Base-by-base conservation (phyloP, 345 rosid species). In the Streptanthus diversifolius region DNA sequence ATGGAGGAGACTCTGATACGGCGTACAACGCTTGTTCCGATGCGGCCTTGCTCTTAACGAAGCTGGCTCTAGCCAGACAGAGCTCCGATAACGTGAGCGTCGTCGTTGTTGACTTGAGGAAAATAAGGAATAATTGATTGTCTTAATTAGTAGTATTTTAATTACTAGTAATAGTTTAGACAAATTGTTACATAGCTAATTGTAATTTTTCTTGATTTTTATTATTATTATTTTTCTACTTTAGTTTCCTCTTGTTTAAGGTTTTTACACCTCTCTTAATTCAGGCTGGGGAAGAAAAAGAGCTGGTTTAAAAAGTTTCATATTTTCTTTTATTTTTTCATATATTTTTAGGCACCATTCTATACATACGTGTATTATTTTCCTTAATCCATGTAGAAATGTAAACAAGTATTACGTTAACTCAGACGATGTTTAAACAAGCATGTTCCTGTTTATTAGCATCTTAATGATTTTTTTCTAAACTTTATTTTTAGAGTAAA, bases 81-180 rank as follows among this genome's bases (percentile, higher is more conserved):
- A 93, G 90, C 56, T 41, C 87, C 11, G 98, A 93, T 82, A 93
- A 93, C 81, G 95, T 93, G 45, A 93, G 95, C 74, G 96, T 93
- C 0, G 86, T 93, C 8, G 97, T 91, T 77, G 95, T 93, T 65
- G 95, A 93, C 82, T 73, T 93, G 11, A 82, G 82, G 75, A 83
- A 48, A 55, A 60, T 60, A 52, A 69, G 73, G 73, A 64, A 17
- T 44, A 9, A 55, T 11, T 9, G 2, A 32, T 18, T 41, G 4
- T 68, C 43, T 15, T 64, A 44, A 77, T 74, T 37, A 11, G 1
- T 30, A 49, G 30, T 59, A 1, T 0, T 45, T 44, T 44, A 21
- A 35, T 59, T 54, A 64, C 0, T 66, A 66, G 66, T 57, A 24
- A 4, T 51, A 52, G 56, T 47, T 56, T 57, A 53, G 69, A 52